Conservation (phyloP, 2,329 filamentous ascomycete genomes). For the Hansfordia pulvinata region DNA sequence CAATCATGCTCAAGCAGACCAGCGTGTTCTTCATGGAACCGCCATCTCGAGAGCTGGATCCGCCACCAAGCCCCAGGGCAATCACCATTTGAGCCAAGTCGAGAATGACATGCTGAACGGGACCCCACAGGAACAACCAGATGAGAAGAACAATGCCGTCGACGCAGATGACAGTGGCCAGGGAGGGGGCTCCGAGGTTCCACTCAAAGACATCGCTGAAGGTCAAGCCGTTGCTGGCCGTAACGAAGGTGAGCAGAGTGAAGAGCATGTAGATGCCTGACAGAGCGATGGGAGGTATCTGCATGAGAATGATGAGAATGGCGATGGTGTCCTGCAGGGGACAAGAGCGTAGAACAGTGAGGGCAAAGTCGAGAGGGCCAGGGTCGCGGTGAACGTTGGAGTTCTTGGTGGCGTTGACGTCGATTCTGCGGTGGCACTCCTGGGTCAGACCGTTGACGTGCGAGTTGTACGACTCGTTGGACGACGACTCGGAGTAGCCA, state of each 20-base stretch:
- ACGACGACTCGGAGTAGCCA: conserved; percentile 40
- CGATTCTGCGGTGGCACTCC: conserved; percentile 49
- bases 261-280: conserved; percentile 87
- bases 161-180: conserved; percentile 73
- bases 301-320: conserved; percentile 89
- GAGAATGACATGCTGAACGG: conserved; percentile 75
- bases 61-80: conserved; percentile 77
- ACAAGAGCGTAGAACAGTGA: conserved; percentile 79
- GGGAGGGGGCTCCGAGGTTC: conserved; percentile 70
- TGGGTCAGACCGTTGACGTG: conserved; percentile 19
- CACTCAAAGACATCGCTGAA: conserved; percentile 87
- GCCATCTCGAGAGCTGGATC: conserved; percentile 53
- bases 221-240: conserved; percentile 64
- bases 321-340: conserved; percentile 91
- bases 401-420: conserved; percentile 57
- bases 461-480: conserved; percentile 34
- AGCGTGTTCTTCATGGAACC: conserved; percentile 55
- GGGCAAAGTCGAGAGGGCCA: conserved; percentile 62
- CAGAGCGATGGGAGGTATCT: conserved; percentile 76
- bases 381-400: conserved; percentile 55
- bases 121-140: conserved; percentile 80
- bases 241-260: conserved; percentile 83
- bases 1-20: conserved; percentile 56
- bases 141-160: conserved; percentile 72
- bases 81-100: conserved; percentile 90